Conservation (phyloP, 495 filamentous ascomycete species). For the Articulospora tetracladia region DNA sequence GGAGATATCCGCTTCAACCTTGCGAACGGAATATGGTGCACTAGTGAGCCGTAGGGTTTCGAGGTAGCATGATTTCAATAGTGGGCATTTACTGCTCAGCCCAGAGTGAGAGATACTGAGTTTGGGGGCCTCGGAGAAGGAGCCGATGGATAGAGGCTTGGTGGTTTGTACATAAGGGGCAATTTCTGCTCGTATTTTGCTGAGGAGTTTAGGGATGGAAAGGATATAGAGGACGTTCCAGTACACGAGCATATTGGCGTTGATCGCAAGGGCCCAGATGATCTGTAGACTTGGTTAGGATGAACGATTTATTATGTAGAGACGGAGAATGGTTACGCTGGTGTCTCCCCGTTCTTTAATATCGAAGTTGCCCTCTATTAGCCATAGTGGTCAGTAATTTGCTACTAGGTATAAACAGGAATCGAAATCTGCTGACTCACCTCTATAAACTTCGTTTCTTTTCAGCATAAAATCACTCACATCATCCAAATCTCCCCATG, state of each 20-base stretch:
- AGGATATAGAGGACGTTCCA: conserved; percentile 55
- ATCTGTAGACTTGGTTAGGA: conserved; percentile 23
- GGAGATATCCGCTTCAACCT: conserved; percentile 13
- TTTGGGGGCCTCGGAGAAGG: conserved; percentile 49
- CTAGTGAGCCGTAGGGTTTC: conserved; percentile 52
- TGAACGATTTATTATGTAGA: not conserved
- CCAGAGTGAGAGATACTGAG: conserved; percentile 43
- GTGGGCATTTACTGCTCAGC: conserved; percentile 42
- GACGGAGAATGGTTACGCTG: conserved; percentile 10
- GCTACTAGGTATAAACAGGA: not conserved
- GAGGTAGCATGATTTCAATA: conserved; percentile 50
- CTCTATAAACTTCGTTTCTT: conserved; percentile 28
- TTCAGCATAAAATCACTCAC: conserved; percentile 44
- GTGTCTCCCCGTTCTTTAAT: conserved; percentile 24
- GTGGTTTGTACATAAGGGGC: conserved; percentile 38
- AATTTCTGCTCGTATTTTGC: conserved; percentile 50
- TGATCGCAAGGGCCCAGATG: conserved; percentile 51
- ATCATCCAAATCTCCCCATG: conserved; percentile 51
- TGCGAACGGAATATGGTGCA: conserved; percentile 34
- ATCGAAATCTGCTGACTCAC: conserved; percentile 4
- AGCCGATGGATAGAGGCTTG: conserved; percentile 44
- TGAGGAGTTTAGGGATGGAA: conserved; percentile 38
- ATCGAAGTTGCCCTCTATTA: conserved; percentile 11
- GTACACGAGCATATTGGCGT: conserved; percentile 46
- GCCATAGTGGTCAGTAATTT: not conserved